These are phyloP conservation scores for Garcia nutans DNA, from an alignment of 345 rosid genomes.

Conservation along the genomic window DNA sequence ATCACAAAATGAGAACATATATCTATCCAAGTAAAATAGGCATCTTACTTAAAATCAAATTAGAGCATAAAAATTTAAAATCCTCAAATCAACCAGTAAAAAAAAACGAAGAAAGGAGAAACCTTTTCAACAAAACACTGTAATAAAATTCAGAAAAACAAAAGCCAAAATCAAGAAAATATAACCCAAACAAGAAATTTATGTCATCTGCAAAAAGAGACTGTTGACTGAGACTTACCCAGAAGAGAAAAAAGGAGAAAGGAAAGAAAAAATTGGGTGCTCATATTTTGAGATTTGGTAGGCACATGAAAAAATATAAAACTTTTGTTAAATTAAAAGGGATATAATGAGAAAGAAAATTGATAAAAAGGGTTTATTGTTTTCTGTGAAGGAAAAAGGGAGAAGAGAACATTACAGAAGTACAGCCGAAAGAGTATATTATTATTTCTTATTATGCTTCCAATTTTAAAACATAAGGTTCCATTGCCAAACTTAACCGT, in stretches of 20 bases:
- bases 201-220: not conserved
- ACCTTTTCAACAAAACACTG: not conserved
- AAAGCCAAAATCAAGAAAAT: not conserved
- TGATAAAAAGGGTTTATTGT: not conserved
- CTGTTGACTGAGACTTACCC: slow-evolving; percentile 5
- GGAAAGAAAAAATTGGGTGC: too few species aligned
- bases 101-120: not conserved
- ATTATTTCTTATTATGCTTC: not conserved
- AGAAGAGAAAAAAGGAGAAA: not conserved
- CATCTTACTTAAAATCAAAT: not conserved
- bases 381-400: not conserved
- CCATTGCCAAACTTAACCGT: not conserved
- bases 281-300: not conserved
- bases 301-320: not conserved
- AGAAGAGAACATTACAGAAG: not conserved
- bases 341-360: too few species aligned
- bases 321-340: not conserved
- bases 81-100: not conserved
- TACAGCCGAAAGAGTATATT: too few species aligned
- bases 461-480: not conserved
- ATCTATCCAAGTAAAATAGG: not conserved
- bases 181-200: too few species aligned
- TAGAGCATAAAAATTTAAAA: not conserved
- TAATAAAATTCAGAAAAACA: not conserved
- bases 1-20: not conserved